Conservation (phyloP, 2,329 filamentous ascomycete genomes). For the Aspergillus thermomutatus region DNA sequence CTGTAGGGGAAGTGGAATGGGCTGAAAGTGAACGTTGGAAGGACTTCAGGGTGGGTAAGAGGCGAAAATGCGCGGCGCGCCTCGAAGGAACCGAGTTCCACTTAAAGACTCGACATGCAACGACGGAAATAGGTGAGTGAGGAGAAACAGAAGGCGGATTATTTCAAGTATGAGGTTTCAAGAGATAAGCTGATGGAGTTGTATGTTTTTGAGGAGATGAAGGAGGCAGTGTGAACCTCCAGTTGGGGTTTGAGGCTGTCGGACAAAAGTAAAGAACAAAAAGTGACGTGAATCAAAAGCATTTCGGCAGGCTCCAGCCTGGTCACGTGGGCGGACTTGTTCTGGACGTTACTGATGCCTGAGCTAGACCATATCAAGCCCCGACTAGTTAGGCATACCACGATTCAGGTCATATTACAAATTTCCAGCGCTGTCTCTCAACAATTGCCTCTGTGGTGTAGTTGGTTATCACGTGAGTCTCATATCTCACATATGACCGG, state of each 20-base stretch:
- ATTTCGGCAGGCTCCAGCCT: conserved; percentile 5
- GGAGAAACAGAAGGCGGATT: background rate
- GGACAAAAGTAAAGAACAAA: conserved; percentile 12
- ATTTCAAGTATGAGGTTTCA: background rate
- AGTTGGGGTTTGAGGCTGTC: background rate
- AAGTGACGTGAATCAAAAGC: conserved; percentile 30
- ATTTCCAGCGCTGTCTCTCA: background rate
- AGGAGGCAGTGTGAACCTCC: background rate
- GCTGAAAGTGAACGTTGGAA: background rate
- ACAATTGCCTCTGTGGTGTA: background rate
- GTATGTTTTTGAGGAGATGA: background rate
- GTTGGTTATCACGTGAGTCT: conserved; percentile 15
- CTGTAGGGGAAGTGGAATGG: background rate
- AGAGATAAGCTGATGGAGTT: too few relatives aligned
- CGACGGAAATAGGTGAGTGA: background rate
- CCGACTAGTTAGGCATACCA: too few relatives aligned
- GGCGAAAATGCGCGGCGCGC: conserved; percentile 27
- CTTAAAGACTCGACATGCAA: conserved; percentile 20
- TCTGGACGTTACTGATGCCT: background rate
- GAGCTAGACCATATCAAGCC: background rate
- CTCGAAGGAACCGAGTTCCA: conserved; percentile 15
- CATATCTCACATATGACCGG: background rate
- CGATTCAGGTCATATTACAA: too few relatives aligned
- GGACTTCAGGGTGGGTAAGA: background rate
- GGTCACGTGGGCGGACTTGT: conserved; percentile 10